Evolutionary conservation across 2,329 filamentous ascomycete genomes (phyloP).

Genomic region (Cercospora sp.): DNA sequence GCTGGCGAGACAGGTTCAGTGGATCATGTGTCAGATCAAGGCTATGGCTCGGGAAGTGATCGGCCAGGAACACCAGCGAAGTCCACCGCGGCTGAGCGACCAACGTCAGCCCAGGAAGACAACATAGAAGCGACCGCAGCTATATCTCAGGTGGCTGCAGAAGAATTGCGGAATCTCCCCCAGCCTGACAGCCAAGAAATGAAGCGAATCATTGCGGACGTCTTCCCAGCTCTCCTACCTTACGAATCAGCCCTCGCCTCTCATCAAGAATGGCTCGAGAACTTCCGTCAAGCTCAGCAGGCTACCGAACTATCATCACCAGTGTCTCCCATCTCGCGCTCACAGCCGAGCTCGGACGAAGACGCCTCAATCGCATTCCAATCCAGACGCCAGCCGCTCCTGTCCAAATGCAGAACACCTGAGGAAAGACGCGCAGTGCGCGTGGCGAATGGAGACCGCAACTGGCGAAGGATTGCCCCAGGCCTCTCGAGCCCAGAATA

Average conservation of each 20-base stretch:
- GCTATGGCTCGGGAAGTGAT: background rate
- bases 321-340: background rate
- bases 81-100: background rate
- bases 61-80: background rate
- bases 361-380: background rate
- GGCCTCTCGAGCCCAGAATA: background rate
- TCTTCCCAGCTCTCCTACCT: background rate
- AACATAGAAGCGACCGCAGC: background rate
- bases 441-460: background rate
- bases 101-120: background rate
- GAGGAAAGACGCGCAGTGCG: background rate
- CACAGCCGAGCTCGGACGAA: background rate
- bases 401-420: background rate
- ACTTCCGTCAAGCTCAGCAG: background rate
- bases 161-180: background rate
- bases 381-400: background rate
- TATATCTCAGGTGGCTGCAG: background rate
- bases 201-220: background rate
- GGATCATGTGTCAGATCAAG: background rate
- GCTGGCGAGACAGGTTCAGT: background rate
- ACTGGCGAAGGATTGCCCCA: background rate
- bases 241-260: background rate
- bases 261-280: background rate
- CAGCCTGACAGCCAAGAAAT: background rate
- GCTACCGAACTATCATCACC: background rate